Evolutionary conservation across 495 filamentous ascomycete genomes (phyloP).

Genomic region (Trichocladium uniseriatum): DNA sequence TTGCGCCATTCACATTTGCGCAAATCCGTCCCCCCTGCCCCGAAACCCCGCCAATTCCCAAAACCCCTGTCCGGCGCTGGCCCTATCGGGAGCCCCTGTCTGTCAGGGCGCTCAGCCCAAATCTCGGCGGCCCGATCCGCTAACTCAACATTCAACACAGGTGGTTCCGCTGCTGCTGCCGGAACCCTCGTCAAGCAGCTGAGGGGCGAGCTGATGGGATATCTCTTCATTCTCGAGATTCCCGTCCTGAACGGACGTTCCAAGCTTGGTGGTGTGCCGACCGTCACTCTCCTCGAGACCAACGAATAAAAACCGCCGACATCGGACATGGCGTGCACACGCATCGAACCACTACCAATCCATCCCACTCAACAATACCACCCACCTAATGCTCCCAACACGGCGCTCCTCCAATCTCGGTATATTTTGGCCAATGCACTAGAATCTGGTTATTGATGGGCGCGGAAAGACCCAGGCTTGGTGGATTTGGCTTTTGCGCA

Average conservation of each 20-base stretch:
- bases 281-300: conserved; percentile 69
- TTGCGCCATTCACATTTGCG: conserved; percentile 7
- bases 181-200: conserved; percentile 77
- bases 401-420: not conserved
- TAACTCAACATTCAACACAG: conserved; percentile 34
- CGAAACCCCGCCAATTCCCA: not conserved
- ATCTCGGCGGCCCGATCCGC: no score
- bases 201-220: conserved; percentile 75
- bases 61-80: no score
- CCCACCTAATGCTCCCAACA: not conserved
- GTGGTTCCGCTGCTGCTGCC: conserved; percentile 83
- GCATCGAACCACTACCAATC: not conserved
- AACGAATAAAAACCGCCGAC: conserved; percentile 18
- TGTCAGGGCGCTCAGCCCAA: no score
- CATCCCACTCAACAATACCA: not conserved
- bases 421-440: not conserved
- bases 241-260: conserved; percentile 87
- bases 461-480: conserved; percentile 1
- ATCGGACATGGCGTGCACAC: not conserved
- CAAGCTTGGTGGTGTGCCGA: conserved; percentile 71
- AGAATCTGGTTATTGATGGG: conserved; percentile 4
- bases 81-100: no score
- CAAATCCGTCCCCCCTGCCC: conserved; percentile 2
- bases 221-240: conserved; percentile 92
- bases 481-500: not conserved